phyloP scores from a whole-genome alignment of 2,329 filamentous ascomycete genomes.

The Colletotrichum spaethianum region DNA sequence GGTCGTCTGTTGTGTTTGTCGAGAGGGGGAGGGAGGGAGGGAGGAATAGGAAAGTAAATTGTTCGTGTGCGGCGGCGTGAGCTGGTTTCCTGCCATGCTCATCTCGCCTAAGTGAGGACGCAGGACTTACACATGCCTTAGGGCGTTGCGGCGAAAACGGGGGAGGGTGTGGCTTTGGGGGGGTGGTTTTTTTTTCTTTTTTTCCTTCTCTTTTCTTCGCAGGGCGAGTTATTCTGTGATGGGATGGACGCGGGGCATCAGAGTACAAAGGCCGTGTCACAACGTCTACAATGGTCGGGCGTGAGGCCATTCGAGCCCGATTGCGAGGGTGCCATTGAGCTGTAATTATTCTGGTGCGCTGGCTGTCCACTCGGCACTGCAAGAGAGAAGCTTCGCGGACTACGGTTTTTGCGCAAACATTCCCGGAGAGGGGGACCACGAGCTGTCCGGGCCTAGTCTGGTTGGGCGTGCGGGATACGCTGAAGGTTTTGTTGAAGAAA shows the following conservation, averaged over 20 bases:
- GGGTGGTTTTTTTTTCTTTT: background rate
- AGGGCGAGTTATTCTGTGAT: background rate
- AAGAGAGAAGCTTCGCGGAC: too few relatives aligned
- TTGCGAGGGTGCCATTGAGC: background rate
- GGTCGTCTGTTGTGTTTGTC: background rate
- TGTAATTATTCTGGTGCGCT: too few relatives aligned
- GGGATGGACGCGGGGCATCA: too few relatives aligned
- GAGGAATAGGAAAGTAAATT: too few relatives aligned
- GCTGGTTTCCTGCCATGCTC: slow-evolving; percentile 5
- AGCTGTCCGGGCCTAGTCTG: background rate
- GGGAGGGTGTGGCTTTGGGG: background rate
- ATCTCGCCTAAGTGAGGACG: slow-evolving; percentile 35
- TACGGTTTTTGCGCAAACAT: background rate
- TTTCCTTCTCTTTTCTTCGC: background rate
- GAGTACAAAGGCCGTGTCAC: background rate
- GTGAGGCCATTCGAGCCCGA: slow-evolving; percentile 1
- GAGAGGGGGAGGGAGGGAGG: too few relatives aligned
- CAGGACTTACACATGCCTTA: slow-evolving; percentile 31
- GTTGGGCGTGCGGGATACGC: background rate
- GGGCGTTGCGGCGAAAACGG: background rate
- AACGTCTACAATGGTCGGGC: background rate
- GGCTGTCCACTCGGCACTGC: background rate
- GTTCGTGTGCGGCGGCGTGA: background rate
- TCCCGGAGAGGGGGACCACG: background rate
- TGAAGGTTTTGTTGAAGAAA: background rate